Base-by-base conservation (phyloP, 768 basidiomycete genomes). In the Royoungia palumana region DNA sequence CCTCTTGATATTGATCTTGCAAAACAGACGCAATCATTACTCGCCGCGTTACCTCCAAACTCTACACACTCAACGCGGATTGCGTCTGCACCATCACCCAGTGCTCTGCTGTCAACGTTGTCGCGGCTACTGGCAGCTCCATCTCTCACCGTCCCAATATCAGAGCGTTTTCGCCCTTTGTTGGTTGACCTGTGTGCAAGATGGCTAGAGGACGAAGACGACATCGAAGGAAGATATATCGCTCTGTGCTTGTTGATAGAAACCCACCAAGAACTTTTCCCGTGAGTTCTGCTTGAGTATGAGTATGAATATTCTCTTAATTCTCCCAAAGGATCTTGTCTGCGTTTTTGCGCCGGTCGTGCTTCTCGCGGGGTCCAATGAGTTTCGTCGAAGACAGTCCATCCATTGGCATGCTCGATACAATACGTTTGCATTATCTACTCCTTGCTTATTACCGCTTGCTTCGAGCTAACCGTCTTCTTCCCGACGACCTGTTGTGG, bases 391-490 rank as follows among this genome's bases (percentile, higher is more conserved):
- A 71, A 41, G 43, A 51, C 38, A 48, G 58, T 9, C 48, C 69
- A 4, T 61, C 70, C 4, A 41, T 67, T 16, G 42, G 63, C n/a
- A 50, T 58, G 2, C 50, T 74, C 41, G 74, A 83, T 32, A 46
- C 65, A 6, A 59, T 60, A 17, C 74, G 76, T n/a, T 68, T 94
- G 12, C 89, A 94, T 20, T 73, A 74, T 42, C 65, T 87, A 0
- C 76, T 96, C 27, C 73, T 95, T 37, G 80, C 88, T 1, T 90
- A 94, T 60, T 88, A 88, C 61, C 84, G 94, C 34, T 76, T 95
- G 41, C 73, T 94, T 16, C 75, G 78, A 61, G 82, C 82, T 20
- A 92, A 89, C 63, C 81, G 82, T 14, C 72, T 81, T 52, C 75
- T 94, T 17, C 84, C 90, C 3, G 51, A 61, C 14, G 69, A 78